Conservation (phyloP, 768 basidiomycete genomes). For the Chalciporus pseudorubinellus region DNA sequence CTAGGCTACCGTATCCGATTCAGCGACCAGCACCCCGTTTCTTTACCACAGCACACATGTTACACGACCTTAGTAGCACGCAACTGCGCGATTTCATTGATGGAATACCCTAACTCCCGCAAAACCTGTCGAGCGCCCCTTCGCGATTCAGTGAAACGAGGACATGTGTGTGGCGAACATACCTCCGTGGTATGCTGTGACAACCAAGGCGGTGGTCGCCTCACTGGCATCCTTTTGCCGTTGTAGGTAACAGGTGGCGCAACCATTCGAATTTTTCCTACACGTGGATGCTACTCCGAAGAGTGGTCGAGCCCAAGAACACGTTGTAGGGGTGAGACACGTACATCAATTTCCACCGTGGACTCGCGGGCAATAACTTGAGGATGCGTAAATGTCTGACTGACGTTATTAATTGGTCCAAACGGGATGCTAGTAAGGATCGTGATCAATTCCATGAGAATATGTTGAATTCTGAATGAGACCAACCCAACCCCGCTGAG, state of each 20-base stretch:
- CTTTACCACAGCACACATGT: constrained; percentile 14
- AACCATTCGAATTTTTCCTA: constrained; percentile 75
- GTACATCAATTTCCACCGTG: constrained; percentile 75
- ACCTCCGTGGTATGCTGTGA: constrained; percentile 84
- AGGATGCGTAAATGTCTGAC: constrained; percentile 87
- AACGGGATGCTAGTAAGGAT: constrained; percentile 60
- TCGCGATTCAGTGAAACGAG: background rate
- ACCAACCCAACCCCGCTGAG: constrained; percentile 78
- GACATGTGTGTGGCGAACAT: constrained; percentile 13
- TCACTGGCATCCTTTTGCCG: constrained; percentile 71
- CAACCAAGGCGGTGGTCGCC: constrained; percentile 80
- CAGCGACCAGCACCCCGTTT: constrained; percentile 16
- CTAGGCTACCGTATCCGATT: constrained; percentile 3
- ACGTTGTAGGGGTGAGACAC: constrained; percentile 35
- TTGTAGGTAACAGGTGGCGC: constrained; percentile 82
- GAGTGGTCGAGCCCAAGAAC: constrained; percentile 8
- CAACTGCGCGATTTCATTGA: constrained; percentile 41
- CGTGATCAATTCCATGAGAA: constrained; percentile 9
- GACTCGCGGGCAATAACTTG: constrained; percentile 75
- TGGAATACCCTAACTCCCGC: constrained; percentile 42
- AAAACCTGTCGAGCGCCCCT: constrained; percentile 33
- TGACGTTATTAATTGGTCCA: constrained; percentile 90
- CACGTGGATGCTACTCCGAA: constrained; percentile 60
- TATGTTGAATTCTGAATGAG: constrained; percentile 2
- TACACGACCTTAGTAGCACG: constrained; percentile 43